Percentiles rank a stretch among this genome's conserved stretches.
Evolutionary conservation across 2,329 filamentous ascomycete genomes (phyloP).

Genomic region (Cordyceps cateniannulata): DNA sequence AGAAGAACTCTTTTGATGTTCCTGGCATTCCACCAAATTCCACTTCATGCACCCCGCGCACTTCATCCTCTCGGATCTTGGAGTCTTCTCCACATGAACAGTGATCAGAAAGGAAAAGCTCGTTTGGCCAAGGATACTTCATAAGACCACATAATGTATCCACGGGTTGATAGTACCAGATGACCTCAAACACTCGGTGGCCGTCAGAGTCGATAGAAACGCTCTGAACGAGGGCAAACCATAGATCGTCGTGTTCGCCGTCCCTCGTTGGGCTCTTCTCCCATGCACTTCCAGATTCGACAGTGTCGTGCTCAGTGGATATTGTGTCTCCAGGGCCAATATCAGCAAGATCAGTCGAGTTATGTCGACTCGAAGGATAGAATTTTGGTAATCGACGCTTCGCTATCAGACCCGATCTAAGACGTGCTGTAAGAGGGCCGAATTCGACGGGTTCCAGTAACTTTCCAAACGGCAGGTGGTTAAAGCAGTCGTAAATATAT

Average conservation of each 20-base stretch:
- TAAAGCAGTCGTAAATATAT: slow-evolving; percentile 59
- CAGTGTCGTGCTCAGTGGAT: slow-evolving; percentile 37
- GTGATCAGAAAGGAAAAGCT: slow-evolving; percentile 70
- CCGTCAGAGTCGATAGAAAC: slow-evolving; percentile 34
- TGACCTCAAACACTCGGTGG: slow-evolving; percentile 48
- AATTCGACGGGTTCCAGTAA: slow-evolving; percentile 37
- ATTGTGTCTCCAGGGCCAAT: slow-evolving; percentile 43
- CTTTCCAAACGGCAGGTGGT: slow-evolving; percentile 52
- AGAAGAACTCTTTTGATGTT: slow-evolving; percentile 50
- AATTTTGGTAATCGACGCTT: slow-evolving; percentile 9
- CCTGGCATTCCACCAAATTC: slow-evolving; percentile 48
- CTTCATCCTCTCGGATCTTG: slow-evolving; percentile 46
- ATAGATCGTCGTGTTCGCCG: slow-evolving; percentile 43
- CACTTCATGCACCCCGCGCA: slow-evolving; percentile 52
- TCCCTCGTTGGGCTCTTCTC: slow-evolving; percentile 38
- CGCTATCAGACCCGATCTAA: slow-evolving; percentile 24
- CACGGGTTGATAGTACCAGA: slow-evolving; percentile 67
- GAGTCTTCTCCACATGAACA: slow-evolving; percentile 56
- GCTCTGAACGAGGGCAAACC: slow-evolving; percentile 65
- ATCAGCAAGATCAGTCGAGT: slow-evolving; percentile 12
- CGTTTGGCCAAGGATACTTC: slow-evolving; percentile 63
- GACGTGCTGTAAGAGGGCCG: slow-evolving; percentile 20
- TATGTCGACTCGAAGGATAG: background rate
- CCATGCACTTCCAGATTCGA: slow-evolving; percentile 50
- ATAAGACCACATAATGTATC: slow-evolving; percentile 65